Evolutionary conservation across 192 early-diverging fungal genomes (phyloP).

Genomic region (Fimicolochytrium jonesii): DNA sequence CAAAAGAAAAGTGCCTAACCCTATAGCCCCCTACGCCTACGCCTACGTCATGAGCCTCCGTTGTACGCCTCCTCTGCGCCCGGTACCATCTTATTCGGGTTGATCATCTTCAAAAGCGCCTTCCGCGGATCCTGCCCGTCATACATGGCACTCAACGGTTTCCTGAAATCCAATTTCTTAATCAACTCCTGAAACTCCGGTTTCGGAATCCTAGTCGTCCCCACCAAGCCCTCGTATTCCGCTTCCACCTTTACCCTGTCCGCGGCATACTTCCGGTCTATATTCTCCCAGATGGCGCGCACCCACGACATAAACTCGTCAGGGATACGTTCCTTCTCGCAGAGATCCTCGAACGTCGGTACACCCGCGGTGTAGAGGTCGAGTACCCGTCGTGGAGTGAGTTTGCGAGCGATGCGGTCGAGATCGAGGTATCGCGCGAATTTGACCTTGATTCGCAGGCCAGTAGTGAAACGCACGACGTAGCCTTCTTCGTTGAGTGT

Average conservation of each 20-base stretch:
- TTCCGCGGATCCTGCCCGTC: not conserved
- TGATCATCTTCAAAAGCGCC: not conserved
- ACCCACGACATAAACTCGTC: conserved; percentile 1
- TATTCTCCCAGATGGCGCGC: not conserved
- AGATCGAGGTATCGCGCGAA: not conserved
- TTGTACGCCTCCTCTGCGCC: too few species aligned
- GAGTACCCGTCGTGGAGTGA: not conserved
- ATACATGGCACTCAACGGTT: not conserved
- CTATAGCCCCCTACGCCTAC: too few species aligned
- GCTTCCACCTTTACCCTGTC: not conserved
- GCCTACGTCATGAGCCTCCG: too few species aligned
- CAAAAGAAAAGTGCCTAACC: too few species aligned
- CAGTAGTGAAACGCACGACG: not conserved
- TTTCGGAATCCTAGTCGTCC: not conserved
- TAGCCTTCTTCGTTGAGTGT: not conserved
- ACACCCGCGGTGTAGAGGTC: not conserved
- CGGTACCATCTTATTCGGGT: not conserved
- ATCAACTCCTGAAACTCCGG: not conserved
- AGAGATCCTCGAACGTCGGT: not conserved
- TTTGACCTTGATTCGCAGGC: conserved; percentile 1
- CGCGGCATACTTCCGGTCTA: not conserved
- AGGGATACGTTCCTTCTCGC: not conserved
- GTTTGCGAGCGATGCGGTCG: not conserved
- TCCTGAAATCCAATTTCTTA: not conserved
- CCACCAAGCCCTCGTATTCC: not conserved